phyloP scores from a whole-genome alignment of 2,329 filamentous ascomycete species.

The Xylariaceae sp. region DNA sequence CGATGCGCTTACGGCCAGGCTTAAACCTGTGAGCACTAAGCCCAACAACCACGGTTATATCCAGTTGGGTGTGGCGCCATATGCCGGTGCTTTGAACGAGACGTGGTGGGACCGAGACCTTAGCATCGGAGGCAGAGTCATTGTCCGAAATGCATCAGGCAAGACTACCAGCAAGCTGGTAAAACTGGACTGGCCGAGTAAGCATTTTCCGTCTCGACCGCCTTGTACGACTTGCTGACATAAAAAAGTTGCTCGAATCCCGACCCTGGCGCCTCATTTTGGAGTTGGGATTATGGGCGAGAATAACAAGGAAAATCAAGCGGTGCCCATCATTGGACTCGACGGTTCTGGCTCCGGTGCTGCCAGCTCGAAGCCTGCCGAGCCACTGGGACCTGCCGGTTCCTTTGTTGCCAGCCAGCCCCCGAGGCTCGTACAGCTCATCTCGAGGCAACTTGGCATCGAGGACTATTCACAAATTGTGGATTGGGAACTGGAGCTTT shows the following conservation, averaged over 20 bases:
- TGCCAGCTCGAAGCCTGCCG: conserved; percentile 31
- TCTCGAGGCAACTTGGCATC: conserved; percentile 72
- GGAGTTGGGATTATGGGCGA: conserved; percentile 64
- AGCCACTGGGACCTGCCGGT: conserved; percentile 54
- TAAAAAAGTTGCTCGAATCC: conserved; percentile 66
- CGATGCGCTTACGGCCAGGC: conserved; percentile 80
- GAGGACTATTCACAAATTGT: conserved; percentile 68
- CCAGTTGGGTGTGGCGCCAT: conserved; percentile 87
- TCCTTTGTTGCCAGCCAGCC: conserved; percentile 82
- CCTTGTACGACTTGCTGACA: conserved; percentile 13
- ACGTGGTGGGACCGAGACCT: conserved; percentile 99
- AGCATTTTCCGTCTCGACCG: conserved; percentile 18
- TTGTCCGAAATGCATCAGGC: conserved; percentile 69
- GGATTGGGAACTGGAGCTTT: conserved; percentile 97
- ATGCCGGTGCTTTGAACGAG: conserved; percentile 77
- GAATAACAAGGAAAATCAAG: conserved; percentile 83
- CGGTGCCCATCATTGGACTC: conserved; percentile 88
- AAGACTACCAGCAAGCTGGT: conserved; percentile 79
- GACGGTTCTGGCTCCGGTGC: conserved; percentile 59
- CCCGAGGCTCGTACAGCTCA: conserved; percentile 74
- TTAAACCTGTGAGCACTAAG: conserved; percentile 87
- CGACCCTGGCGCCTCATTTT: conserved; percentile 90
- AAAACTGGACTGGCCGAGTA: conserved; percentile 83
- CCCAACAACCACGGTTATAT: conserved; percentile 79
- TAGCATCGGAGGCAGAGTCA: conserved; percentile 79